phyloP scores from a whole-genome alignment of 2,329 filamentous ascomycete genomes.

The Chaetoscypha palmicola region DNA sequence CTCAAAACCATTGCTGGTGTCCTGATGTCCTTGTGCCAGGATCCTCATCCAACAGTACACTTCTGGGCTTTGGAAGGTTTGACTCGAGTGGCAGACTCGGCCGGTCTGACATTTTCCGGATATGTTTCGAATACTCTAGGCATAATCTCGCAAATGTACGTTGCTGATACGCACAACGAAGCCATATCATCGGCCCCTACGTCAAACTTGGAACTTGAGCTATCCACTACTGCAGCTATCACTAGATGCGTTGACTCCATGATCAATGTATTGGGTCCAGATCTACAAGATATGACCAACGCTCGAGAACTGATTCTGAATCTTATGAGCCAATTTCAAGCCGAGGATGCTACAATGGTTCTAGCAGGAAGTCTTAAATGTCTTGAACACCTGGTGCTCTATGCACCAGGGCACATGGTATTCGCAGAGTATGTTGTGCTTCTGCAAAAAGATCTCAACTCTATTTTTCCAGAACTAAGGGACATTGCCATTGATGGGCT shows the following conservation, averaged over 20 bases:
- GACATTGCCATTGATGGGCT: constrained; percentile 81
- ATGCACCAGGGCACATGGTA: constrained; percentile 80
- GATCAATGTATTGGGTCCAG: constrained; percentile 92
- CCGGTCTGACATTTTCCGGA: constrained; percentile 82
- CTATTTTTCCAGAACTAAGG: constrained; percentile 59
- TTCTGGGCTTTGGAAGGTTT: constrained; percentile 93
- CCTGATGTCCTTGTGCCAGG: constrained; percentile 93
- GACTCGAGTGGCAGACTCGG: constrained; percentile 79
- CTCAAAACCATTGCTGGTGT: constrained; percentile 97
- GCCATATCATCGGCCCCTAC: constrained; percentile 73
- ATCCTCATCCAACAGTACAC: constrained; percentile 90
- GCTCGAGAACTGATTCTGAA: constrained; percentile 88
- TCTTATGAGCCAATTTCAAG: constrained; percentile 73
- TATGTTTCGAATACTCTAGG: constrained; percentile 88
- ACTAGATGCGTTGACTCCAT: constrained; percentile 88
- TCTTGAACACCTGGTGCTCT: constrained; percentile 84
- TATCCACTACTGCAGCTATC: constrained; percentile 75
- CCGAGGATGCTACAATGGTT: constrained; percentile 63
- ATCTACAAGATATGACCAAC: constrained; percentile 86
- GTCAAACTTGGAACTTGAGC: constrained; percentile 83
- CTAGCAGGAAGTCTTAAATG: constrained; percentile 74
- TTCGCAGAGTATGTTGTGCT: constrained; percentile 77
- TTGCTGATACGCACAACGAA: constrained; percentile 82
- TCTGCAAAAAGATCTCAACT: constrained; percentile 71
- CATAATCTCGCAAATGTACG: constrained; percentile 89